Base-by-base conservation (phyloP, 2,329 filamentous ascomycete species). In the Nectriaceae sp. region DNA sequence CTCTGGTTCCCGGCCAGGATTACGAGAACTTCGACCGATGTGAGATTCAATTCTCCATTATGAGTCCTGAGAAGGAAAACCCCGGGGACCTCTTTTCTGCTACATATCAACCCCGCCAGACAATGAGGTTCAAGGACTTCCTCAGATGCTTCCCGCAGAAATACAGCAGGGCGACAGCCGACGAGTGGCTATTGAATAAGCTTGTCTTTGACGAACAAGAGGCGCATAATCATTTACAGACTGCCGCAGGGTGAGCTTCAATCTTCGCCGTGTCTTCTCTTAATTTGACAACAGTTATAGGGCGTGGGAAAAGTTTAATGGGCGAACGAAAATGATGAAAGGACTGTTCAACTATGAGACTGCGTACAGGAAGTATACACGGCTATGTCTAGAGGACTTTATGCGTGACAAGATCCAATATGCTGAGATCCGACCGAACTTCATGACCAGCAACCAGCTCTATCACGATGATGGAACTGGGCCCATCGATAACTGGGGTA, bases 261-360 rank as follows among this genome's bases (percentile, higher is more conserved):
- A 31, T 5, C 19, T 11, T 4, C 11, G 3, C 19, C 11, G 4
- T 20, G 13, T n/a, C 11, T 42, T 13, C 19, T 11, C 6, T 44
- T 55, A 38, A 58, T 44, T 29, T 31, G 36, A 49, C 57, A 42
- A 61, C 18, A n/a, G 16, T n/a, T 3, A 31, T 44, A 79, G 78
- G 5, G 75, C 77, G 5, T 84, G 80, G 80, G 71, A 75, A 48
- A 78, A 77, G 57, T 91, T 90, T 66, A 88, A 88, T 54, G 77
- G 79, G 41, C 77, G 84, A 4, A 89, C 86, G 3, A 77, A 84
- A 42, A 85, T 86, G 71, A 88, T 89, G 77, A 89, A 89, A 61
- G 86, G 86, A 0, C 71, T 89, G 0, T 78, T 88, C 59, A 86
- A 85, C 62, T 88, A 88, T 56, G 77, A 83, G 61, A 75, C 72